Evolutionary conservation across 495 filamentous ascomycete genomes (phyloP).

Genomic region (Trichoderma gamsii): DNA sequence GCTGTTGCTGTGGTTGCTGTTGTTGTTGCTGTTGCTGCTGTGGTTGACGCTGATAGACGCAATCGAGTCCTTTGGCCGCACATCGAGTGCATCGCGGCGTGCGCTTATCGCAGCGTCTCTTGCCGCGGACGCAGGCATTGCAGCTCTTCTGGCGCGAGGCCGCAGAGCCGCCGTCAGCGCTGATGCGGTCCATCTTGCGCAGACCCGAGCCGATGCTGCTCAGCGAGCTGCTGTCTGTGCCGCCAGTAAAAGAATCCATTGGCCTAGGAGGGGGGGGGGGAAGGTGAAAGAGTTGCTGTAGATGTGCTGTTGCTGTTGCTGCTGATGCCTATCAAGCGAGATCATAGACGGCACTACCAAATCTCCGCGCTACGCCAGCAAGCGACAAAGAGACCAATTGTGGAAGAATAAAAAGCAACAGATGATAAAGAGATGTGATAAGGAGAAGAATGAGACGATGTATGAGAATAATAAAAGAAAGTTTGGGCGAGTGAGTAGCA

Average conservation of each 20-base stretch:
- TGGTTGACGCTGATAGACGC: constrained; percentile 23
- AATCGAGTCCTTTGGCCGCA: constrained; percentile 26
- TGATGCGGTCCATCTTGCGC: constrained; percentile 1
- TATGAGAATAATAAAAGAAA: background rate
- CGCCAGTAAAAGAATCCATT: background rate
- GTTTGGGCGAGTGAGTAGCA: background rate
- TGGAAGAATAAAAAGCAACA: background rate
- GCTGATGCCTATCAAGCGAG: background rate
- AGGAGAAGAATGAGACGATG: background rate
- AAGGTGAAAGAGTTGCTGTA: background rate
- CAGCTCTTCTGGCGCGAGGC: constrained; percentile 34
- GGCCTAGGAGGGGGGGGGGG: background rate
- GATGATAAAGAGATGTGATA: background rate
- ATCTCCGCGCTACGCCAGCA: background rate
- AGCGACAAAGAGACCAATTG: background rate
- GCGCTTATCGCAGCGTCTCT: constrained; percentile 33
- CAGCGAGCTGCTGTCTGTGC: background rate
- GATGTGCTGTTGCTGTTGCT: background rate
- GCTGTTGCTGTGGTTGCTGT: background rate
- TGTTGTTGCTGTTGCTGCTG: background rate
- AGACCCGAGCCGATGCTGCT: background rate
- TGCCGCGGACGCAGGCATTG: constrained; percentile 33
- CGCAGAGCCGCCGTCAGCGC: constrained; percentile 8
- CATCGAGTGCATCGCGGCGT: constrained; percentile 32
- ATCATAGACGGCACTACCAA: background rate